Evolutionary conservation across 2,329 filamentous ascomycete species (phyloP), one percentile per base, ranked within the genome.

Genomic region (Fonsecaea erecta): DNA sequence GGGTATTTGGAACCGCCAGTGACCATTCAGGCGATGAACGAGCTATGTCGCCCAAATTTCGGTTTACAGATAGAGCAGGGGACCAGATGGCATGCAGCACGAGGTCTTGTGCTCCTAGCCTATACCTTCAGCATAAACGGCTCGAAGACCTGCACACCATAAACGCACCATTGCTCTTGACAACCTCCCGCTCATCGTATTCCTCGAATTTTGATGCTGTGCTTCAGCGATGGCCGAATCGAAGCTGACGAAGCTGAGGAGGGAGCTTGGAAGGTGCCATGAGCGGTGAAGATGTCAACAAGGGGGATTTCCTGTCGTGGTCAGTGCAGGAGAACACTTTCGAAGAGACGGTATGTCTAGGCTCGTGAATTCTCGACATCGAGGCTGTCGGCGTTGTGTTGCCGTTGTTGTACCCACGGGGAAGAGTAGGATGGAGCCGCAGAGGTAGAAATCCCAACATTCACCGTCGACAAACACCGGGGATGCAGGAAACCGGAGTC

Each of bases 401-500:
- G 43, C 57, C 37, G 30, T 26, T 37, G 18, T 18, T 52, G 57
- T 37, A 35, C 43, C 48, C 28, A 24, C 18, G n/a, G 21, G 18
- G 21, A 48, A 24, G 57, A 43, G 24, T 48, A 28, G 55, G 21
- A 48, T 26, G 30, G 40, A 32, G 24, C 14, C 30, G 51, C 51
- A 30, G n/a, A 34, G 51, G n/a, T 18, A 52, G 51, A 53, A 37
- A 8, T 14, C 43, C 2, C 57, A 37, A 32, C 30, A 35, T 43
- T 35, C 26, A 48, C 57, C n/a, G 43, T 51, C 51, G 12, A 60
- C 57, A 51, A 52, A 52, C 43, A 35, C 30, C 21, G 30, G 30
- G n/a, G 46, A 52, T 60, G 57, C 57, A 52, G 14, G 57, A 26
- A 52, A 52, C 57, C 57, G 57, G 51, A 40, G n/a, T 60, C 40